Conservation (phyloP, 208 protist genomes). For the Trypanosoma theileri region DNA sequence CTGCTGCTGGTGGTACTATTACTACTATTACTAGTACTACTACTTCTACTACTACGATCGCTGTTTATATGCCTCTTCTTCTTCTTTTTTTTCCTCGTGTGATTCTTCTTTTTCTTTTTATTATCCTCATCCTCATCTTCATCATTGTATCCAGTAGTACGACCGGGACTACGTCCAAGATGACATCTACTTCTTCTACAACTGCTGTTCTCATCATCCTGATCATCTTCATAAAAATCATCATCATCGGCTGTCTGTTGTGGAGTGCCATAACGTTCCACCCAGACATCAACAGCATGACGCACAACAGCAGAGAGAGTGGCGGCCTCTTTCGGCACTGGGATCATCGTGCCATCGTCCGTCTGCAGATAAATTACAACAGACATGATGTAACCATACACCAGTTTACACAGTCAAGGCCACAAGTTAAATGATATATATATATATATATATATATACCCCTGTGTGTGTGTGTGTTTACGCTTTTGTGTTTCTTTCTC, state of each 20-base stretch:
- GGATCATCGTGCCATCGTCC: constrained; percentile 53
- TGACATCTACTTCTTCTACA: no score
- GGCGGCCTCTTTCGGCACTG: constrained; percentile 40
- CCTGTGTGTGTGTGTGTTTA: no score
- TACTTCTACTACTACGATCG: neutral
- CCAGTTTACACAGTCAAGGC: neutral
- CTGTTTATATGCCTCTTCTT: neutral
- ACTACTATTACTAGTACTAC: neutral
- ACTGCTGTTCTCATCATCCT: constrained; percentile 15
- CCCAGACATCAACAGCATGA: constrained; percentile 49
- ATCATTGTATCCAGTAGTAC: neutral
- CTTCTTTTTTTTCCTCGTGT: neutral
- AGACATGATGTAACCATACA: constrained; percentile 25
- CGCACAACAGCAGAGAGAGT: constrained; percentile 52
- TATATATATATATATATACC: constrained; percentile 1
- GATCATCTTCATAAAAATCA: constrained; percentile 6
- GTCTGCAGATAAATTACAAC: constrained; percentile 57
- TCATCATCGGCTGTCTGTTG: constrained; percentile 4
- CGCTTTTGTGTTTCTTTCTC: no score
- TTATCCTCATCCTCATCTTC: constrained; percentile 17
- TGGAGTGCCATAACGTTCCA: constrained; percentile 32
- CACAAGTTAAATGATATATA: neutral
- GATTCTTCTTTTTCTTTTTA: neutral
- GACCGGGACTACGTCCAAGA: no score
- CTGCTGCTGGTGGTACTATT: neutral